These are phyloP conservation scores for Gossypium aridum DNA, from an alignment of 441 rosid genomes.

Conservation along the genomic window DNA sequence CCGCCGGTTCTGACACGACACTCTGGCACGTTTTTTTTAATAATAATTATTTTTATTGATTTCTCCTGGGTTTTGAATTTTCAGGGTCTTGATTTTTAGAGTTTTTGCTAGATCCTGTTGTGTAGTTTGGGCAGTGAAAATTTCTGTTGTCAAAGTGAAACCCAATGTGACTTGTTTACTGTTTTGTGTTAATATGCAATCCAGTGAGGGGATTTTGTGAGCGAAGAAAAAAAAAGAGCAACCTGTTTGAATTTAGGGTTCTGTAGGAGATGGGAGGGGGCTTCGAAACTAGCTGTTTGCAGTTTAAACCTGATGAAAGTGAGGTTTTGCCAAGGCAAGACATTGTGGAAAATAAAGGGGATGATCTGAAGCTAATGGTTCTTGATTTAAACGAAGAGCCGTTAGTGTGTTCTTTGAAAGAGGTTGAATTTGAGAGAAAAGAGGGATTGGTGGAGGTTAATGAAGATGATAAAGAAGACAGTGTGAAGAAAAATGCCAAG, in stretches of 20 bases:
- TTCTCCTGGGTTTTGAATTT: background rate
- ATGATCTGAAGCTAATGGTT: constrained; percentile 11
- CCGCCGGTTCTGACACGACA: background rate
- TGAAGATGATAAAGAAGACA: constrained; percentile 18
- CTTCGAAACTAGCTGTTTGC: constrained; percentile 31
- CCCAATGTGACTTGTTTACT: constrained; percentile 4
- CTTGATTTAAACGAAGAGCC: constrained; percentile 20
- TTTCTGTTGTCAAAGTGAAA: background rate
- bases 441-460: constrained; percentile 16
- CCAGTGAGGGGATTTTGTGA: constrained; percentile 1
- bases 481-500: constrained; percentile 22
- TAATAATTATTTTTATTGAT: background rate
- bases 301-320: constrained; percentile 21
- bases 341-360: constrained; percentile 12
- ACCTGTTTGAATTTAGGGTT: constrained; percentile 15
- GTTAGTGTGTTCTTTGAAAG: constrained; percentile 10
- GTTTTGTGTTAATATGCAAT: background rate
- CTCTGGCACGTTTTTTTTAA: background rate
- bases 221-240: background rate
- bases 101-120: constrained; percentile 15
- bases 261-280: constrained; percentile 38
- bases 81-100: constrained; percentile 2
- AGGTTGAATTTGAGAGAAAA: constrained; percentile 15
- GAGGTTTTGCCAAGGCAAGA: constrained; percentile 14
- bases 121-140: background rate